Conservation (phyloP, 139 green algal genomes). For the Chlorella sp. region DNA sequence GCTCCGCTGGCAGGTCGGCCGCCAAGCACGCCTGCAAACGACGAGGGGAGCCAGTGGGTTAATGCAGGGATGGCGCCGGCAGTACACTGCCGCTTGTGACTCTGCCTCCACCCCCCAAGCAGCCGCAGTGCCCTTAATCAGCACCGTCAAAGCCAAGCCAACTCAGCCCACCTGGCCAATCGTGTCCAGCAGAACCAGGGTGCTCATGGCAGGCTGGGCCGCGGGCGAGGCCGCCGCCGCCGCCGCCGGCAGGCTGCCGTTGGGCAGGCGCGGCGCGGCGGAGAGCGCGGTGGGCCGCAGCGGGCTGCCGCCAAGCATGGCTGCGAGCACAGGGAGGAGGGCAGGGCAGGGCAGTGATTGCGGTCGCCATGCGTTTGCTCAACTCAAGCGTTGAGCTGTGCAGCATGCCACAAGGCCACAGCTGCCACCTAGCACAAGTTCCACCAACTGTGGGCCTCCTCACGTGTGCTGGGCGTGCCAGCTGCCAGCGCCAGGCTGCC, state of each 20-base stretch:
- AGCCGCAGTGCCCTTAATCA: too few relatives aligned
- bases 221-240: background rate
- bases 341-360: background rate
- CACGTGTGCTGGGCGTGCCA: slow-evolving; percentile 11
- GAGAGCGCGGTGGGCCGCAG: background rate
- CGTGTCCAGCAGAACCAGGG: slow-evolving; percentile 47
- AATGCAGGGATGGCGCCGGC: too few relatives aligned
- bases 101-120: too few relatives aligned
- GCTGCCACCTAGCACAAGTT: too few relatives aligned
- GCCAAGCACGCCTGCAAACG: slow-evolving; percentile 35
- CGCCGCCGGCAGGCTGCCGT: slow-evolving; percentile 20
- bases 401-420: too few relatives aligned
- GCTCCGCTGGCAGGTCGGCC: slow-evolving; percentile 43
- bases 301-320: background rate
- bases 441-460: too few relatives aligned
- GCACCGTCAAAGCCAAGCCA: too few relatives aligned
- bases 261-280: background rate
- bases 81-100: too few relatives aligned
- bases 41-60: too few relatives aligned
- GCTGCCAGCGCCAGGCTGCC: background rate
- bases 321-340: background rate
- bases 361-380: too few relatives aligned
- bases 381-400: too few relatives aligned
- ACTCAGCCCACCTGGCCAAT: slow-evolving; percentile 26
- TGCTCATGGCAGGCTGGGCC: background rate